Evolutionary conservation across 176 grass and related monocot genomes (phyloP), one percentile per base, ranked within the genome.

Genomic region (Musa itinerans): DNA sequence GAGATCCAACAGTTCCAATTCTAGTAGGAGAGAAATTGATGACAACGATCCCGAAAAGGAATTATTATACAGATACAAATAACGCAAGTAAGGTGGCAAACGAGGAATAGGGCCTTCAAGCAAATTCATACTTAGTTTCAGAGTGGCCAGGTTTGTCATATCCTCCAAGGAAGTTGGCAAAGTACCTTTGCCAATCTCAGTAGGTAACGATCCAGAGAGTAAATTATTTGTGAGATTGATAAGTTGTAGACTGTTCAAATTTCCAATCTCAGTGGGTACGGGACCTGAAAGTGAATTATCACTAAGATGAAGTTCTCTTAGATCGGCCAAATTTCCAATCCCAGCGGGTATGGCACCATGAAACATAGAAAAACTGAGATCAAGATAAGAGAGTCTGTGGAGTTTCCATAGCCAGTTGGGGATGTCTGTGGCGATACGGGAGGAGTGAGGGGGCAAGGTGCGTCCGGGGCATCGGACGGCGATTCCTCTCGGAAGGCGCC

Each of bases 61-160:
- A 68, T 79, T 84, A 72, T 75, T 68, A 0, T 67, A 79, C 23
- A 84, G 57, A 21, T 84, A 43, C 13, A 84, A 19, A 2, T 22
- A 9, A 5, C 56, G 15, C 19, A 65, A 66, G 23, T 8, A 7
- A 61, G 50, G 34, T 52, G 74, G 63, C 62, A 78, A 78, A 21
- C 61, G 52, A 20, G 81, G 81, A 58, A 83, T 24, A 1, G 74
- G 12, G 12, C 81, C 81, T 27, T 78, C 15, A 13, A 83, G n/a
- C 17, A 61, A 53, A 53, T 78, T 83, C 0, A 25, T 71, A 19
- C 74, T 72, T 34, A 83, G 77, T 19, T 19, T 1, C 1, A 61
- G 17, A 11, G n/a, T n/a, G n/a, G n/a, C n/a, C n/a, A n/a, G n/a
- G n/a, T n/a, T n/a, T n/a, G n/a, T n/a, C n/a, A n/a, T n/a, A n/a